Evolutionary conservation across 2,329 filamentous ascomycete species (phyloP).

Genomic region (Alternaria gaisen): DNA sequence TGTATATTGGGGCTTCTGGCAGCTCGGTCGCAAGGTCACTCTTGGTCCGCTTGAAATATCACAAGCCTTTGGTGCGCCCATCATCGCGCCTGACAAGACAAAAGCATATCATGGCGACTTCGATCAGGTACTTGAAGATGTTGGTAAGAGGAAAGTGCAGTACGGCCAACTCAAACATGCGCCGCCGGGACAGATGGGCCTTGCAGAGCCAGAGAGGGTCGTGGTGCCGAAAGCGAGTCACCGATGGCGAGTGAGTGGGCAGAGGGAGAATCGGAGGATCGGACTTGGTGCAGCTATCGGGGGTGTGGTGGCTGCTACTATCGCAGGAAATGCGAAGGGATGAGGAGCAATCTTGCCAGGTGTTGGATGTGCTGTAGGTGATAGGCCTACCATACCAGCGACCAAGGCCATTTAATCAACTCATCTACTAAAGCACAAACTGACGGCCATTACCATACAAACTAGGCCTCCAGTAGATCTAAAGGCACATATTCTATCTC

Average conservation of each 20-base stretch:
- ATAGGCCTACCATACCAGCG: not conserved
- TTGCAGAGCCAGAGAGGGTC: conserved; percentile 31
- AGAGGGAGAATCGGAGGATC: conserved; percentile 12
- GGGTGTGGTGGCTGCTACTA: conserved; percentile 20
- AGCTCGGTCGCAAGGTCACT: conserved; percentile 47
- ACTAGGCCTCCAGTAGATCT: too few species aligned
- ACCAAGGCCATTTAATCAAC: not conserved
- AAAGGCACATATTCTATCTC: too few species aligned
- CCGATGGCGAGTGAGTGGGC: not conserved
- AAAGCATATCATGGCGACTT: conserved; percentile 33
- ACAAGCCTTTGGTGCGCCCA: conserved; percentile 44
- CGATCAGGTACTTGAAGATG: conserved; percentile 30
- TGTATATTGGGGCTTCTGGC: conserved; percentile 50
- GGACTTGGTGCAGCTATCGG: conserved; percentile 23
- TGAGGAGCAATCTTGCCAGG: not conserved
- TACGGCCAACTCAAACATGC: conserved; percentile 30
- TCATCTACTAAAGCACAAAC: too few species aligned
- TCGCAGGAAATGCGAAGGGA: conserved; percentile 14
- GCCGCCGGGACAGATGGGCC: conserved; percentile 31
- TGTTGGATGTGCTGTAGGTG: not conserved
- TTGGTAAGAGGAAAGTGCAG: conserved; percentile 27
- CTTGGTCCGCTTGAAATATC: conserved; percentile 49
- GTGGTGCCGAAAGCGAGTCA: conserved; percentile 7
- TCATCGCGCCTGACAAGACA: conserved; percentile 27
- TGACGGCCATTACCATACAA: too few species aligned